Percentiles rank a stretch among this genome's conserved stretches.
Evolutionary conservation across 495 filamentous ascomycete species (phyloP).

Genomic region (Penicillium angulare): DNA sequence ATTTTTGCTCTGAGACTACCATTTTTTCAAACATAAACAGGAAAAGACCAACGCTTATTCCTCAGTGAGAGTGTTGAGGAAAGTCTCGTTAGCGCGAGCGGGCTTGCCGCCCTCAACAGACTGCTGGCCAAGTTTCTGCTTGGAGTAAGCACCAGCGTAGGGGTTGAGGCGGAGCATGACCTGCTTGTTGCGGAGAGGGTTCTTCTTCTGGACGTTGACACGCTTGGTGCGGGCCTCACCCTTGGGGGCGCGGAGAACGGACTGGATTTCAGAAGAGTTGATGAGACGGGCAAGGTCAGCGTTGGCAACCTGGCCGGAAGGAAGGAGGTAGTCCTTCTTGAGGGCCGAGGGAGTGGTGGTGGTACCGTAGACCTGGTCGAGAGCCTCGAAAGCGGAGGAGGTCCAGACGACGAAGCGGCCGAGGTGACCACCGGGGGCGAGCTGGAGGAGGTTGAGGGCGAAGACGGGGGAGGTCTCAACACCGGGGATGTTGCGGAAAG

Average conservation of each 20-base stretch:
- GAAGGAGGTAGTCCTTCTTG: constrained; percentile 98
- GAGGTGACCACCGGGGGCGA: constrained; percentile 97
- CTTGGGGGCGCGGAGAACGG: constrained; percentile 82
- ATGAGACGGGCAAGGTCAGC: constrained; percentile 93
- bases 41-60: constrained; percentile 39
- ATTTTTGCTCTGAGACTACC: constrained; percentile 33
- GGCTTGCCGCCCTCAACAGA: constrained; percentile 57
- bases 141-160: constrained; percentile 82
- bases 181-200: constrained; percentile 97
- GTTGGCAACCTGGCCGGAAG: constrained; percentile 82
- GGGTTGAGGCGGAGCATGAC: constrained; percentile 95
- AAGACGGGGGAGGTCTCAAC: constrained; percentile 96
- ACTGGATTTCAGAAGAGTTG: constrained; percentile 98
- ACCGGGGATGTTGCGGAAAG: constrained; percentile 97
- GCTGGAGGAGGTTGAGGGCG: constrained; percentile 96
- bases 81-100: constrained; percentile 44
- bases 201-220: constrained; percentile 94
- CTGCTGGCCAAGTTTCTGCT: constrained; percentile 73
- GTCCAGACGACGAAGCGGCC: constrained; percentile 99
- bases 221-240: constrained; percentile 91
- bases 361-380: constrained; percentile 93
- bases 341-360: constrained; percentile 78
- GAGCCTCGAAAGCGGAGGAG: constrained; percentile 90
- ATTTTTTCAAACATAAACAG: constrained; percentile 25
- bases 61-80: constrained; percentile 54